phyloP scores from a whole-genome alignment of 805 yeast genomes.

The Hanseniaspora thailandica region DNA sequence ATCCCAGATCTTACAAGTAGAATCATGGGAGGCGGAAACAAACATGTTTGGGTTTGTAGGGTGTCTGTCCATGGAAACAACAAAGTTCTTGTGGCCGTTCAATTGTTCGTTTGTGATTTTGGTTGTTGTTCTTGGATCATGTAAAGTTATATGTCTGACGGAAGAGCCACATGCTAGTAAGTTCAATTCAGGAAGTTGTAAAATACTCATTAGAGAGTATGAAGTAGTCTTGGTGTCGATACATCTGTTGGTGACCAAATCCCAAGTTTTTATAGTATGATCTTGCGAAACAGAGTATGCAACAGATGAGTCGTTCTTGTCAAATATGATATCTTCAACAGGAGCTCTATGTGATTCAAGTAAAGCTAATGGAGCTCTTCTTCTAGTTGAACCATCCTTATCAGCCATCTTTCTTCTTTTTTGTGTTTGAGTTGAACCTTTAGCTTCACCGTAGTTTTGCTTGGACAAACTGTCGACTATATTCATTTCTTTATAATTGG shows the following conservation, averaged over 20 bases:
- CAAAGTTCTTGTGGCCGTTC: constrained; percentile 84
- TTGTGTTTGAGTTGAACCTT: constrained; percentile 65
- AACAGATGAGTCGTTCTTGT: constrained; percentile 58
- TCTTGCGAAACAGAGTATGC: constrained; percentile 93
- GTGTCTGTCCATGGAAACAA: constrained; percentile 59
- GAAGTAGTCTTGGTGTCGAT: constrained; percentile 83
- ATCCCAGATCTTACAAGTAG: constrained; percentile 92
- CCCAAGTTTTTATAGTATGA: constrained; percentile 94
- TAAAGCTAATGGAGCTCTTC: constrained; percentile 70
- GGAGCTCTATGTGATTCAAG: constrained; percentile 77
- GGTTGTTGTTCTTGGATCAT: constrained; percentile 72
- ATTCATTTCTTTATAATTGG: constrained; percentile 72
- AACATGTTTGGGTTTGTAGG: constrained; percentile 75
- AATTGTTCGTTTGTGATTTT: constrained; percentile 61
- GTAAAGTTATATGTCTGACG: constrained; percentile 90
- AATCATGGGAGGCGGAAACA: constrained; percentile 90
- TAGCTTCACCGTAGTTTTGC: constrained; percentile 32
- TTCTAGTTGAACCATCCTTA: constrained; percentile 60
- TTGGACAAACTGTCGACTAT: constrained; percentile 34
- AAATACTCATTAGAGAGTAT: constrained; percentile 66
- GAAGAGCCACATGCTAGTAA: constrained; percentile 88
- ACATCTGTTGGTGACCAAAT: constrained; percentile 70
- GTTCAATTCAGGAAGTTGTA: constrained; percentile 53
- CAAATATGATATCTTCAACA: constrained; percentile 75
- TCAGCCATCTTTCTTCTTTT: constrained; percentile 77